Evolutionary conservation across 305 asterid species (phyloP).

Genomic region (Rubia balearica): DNA sequence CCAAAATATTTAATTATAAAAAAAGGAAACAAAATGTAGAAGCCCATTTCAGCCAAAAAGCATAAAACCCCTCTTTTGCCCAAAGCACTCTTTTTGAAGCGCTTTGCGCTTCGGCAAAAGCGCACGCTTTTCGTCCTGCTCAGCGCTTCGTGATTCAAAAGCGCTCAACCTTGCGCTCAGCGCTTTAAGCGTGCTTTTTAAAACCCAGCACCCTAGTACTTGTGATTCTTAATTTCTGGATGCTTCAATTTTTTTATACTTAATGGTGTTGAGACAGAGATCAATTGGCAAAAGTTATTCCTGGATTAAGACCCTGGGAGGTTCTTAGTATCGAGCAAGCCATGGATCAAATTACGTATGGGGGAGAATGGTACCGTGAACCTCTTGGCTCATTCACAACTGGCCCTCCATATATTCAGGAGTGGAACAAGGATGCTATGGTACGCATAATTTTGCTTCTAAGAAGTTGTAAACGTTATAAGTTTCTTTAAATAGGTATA

Average conservation of each 20-base stretch:
- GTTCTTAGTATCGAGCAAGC: constrained; percentile 92
- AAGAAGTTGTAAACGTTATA: not conserved
- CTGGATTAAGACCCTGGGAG: constrained; percentile 96
- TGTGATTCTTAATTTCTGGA: not conserved
- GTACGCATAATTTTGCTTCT: constrained; percentile 26
- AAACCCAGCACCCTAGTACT: not conserved
- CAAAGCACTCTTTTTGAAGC: too few species aligned
- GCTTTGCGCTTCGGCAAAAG: too few species aligned
- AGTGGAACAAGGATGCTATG: constrained; percentile 51
- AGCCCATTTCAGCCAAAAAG: too few species aligned
- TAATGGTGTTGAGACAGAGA: constrained; percentile 36
- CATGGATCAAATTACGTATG: constrained; percentile 79
- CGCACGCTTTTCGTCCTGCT: too few species aligned
- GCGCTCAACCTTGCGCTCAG: too few species aligned
- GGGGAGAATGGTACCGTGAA: constrained; percentile 81
- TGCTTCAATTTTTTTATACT: not conserved
- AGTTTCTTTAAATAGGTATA: not conserved
- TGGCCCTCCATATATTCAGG: constrained; percentile 76
- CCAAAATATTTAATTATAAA: too few species aligned
- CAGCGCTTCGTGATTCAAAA: too few species aligned
- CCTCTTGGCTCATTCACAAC: constrained; percentile 79
- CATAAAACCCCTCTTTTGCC: too few species aligned
- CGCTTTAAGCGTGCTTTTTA: too few species aligned
- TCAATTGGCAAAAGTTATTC: constrained; percentile 54
- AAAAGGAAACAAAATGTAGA: too few species aligned